Base-by-base conservation (phyloP, 805 yeast species). In the Candida anglica region DNA sequence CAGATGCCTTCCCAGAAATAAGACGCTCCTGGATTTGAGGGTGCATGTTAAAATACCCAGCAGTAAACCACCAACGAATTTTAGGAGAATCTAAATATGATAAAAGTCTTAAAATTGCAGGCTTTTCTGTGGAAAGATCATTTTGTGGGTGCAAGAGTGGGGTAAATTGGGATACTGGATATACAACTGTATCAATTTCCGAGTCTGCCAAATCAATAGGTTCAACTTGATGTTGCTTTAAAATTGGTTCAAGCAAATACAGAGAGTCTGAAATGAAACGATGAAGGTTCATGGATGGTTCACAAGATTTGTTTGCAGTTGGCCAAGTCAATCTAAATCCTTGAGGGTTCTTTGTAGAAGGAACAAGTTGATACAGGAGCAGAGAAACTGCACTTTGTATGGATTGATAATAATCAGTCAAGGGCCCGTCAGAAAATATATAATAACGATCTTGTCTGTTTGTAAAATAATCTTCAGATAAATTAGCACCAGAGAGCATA, bases 381-480 rank as follows among this genome's bases (percentile, higher is more conserved):
- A 74, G 61, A n/a, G 82, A 61, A 3, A 93, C 69, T 0, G 88
- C 76, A 20, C 62, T 56, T 38, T 86, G 95, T 17, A 93, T 61
- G n/a, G 66, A 60, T 56, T 69, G 78, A 57, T 86, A 89, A 57
- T 88, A 89, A 44, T 85, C 77, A 0, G 94, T 59, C 21, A 93
- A 64, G 0, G 55, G 51, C 9, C 53, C 51, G 30, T 79, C 74
- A 32, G 71, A 71, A 58, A 93, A 84, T 11, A 82, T 37, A 47
- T 88, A 85, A 59, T 93, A 93, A 30, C 98, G 67, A 58, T 93
- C 98, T 56, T 93, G 98, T 43, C 98, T 77, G 57, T 91, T 82
- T 3, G 95, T 85, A 60, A 93, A 93, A 58, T 93, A 93, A 60
- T 93, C 98, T 23, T 75, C 67, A 0, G 96, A 86, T 30, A 93